Evolutionary conservation across 768 basidiomycete species (phyloP), one percentile per base, ranked within the genome.

Genomic region (Tricholoma bakamatsutake): DNA sequence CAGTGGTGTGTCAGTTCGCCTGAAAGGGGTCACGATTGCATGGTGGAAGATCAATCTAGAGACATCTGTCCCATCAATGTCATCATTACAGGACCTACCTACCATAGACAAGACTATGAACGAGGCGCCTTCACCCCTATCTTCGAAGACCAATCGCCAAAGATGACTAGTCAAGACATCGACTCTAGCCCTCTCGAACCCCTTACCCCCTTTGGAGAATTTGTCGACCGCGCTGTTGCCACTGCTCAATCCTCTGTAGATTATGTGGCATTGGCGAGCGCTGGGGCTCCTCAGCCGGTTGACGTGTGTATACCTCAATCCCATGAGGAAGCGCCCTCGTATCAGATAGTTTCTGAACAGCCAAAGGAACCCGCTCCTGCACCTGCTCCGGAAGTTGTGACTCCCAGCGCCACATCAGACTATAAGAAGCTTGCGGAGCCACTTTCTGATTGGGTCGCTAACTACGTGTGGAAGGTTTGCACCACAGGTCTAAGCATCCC

Each of bases 401-500:
- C 79, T 28, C 76, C 80, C 11, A 76, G 75, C 60, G 78, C 85
- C 37, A 79, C 79, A 10, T 62, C 72, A 21, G 73, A 76, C 8
- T 90, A 90, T 74, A 85, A 80, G 74, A 87, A 82, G 63, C 75
- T 91, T 9, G 81, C 86, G 0, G 87, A 89, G 52, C 88, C 89
- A 15, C 73, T 92, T 58, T 80, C 90, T 3, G 85, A 87, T 55
- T 92, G 90, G 90, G 71, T 90, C 21, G 85, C 87, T 42, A 77
- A 77, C 51, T 92, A 87, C 64, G 82, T 90, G 13, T 92, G 90
- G 90, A 89, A 87, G 67, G 82, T 83, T 45, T 90, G 89, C 66
- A 87, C 85, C 13, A 86, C 84, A n/a, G 84, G 81, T 45, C 75
- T 84, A 55, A 78, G 79, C 61, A 71, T 90, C 51, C 81, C 85